Conservation (phyloP, 768 basidiomycete species). For the Lyophyllum semitale region DNA sequence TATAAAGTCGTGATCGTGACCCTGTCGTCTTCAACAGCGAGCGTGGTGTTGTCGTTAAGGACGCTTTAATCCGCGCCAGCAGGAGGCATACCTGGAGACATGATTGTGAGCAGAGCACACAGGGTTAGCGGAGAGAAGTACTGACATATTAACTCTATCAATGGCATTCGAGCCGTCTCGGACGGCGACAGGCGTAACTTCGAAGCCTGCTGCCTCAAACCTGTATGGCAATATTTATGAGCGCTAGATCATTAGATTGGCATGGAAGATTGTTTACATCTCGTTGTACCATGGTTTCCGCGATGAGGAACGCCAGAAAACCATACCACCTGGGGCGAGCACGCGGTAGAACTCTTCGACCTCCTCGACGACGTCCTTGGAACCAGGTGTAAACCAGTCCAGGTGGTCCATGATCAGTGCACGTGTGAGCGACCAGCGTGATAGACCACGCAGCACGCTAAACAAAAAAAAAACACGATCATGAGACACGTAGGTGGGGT, state of each 20-base stretch:
- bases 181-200: conserved; percentile 51
- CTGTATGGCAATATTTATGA: conserved; percentile 22
- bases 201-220: conserved; percentile 56
- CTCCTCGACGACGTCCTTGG: conserved; percentile 51
- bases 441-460: conserved; percentile 35
- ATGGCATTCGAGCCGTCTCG: conserved; percentile 54
- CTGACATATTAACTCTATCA: conserved; percentile 73
- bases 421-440: conserved; percentile 51
- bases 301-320: conserved; percentile 68
- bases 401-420: conserved; percentile 75
- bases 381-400: conserved; percentile 56
- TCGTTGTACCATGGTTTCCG: conserved; percentile 68
- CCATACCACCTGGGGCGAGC: conserved; percentile 56
- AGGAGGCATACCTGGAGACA: conserved; percentile 35
- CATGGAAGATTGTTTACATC: conserved; percentile 28
- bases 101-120: not conserved
- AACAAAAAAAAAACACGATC: not conserved
- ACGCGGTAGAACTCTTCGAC: conserved; percentile 57
- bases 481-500: not conserved
- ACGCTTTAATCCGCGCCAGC: conserved; percentile 31
- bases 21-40: not conserved
- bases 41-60: conserved; percentile 2
- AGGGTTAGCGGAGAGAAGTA: not conserved
- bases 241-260: not conserved
- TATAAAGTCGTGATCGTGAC: conserved; percentile 41